Conservation (phyloP, 306 rosid species). For the Sicyos baderoa region DNA sequence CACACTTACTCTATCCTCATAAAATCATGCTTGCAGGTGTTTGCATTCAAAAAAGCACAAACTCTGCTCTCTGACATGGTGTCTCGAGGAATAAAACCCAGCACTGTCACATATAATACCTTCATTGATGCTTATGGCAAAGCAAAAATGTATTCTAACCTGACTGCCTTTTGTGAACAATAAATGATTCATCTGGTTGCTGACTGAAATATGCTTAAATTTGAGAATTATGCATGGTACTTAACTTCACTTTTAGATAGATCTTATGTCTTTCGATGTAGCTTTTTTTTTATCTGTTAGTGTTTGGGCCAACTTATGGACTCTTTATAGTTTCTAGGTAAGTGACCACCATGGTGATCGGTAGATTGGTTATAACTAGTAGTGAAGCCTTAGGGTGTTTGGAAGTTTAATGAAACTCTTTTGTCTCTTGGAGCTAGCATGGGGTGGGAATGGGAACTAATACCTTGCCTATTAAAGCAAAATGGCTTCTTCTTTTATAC, state of each 20-base stretch:
- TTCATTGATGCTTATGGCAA: slow-evolving; percentile 86
- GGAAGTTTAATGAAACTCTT: background rate
- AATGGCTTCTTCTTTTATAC: background rate
- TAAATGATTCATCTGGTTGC: slow-evolving; percentile 31
- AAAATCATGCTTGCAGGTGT: slow-evolving; percentile 74
- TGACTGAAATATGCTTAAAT: slow-evolving; percentile 16
- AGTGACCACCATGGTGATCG: too few relatives aligned
- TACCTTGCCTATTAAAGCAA: background rate
- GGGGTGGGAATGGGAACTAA: background rate
- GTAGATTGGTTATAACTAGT: background rate
- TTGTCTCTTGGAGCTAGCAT: background rate
- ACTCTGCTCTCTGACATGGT: slow-evolving; percentile 69
- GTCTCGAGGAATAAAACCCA: slow-evolving; percentile 59
- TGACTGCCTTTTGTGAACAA: slow-evolving; percentile 18
- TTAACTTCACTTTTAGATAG: slow-evolving; percentile 3
- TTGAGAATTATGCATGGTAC: background rate
- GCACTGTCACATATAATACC: slow-evolving; percentile 72
- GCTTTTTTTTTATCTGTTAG: background rate
- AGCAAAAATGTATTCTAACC: slow-evolving; percentile 56
- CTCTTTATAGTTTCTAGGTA: too few relatives aligned
- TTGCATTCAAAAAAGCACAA: slow-evolving; percentile 64
- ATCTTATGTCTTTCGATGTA: background rate
- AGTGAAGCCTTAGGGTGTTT: background rate
- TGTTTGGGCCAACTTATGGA: too few relatives aligned
- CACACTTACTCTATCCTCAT: slow-evolving; percentile 83